Conservation (phyloP, 1,139 yeast species). For the Protomyces pachydermus region DNA sequence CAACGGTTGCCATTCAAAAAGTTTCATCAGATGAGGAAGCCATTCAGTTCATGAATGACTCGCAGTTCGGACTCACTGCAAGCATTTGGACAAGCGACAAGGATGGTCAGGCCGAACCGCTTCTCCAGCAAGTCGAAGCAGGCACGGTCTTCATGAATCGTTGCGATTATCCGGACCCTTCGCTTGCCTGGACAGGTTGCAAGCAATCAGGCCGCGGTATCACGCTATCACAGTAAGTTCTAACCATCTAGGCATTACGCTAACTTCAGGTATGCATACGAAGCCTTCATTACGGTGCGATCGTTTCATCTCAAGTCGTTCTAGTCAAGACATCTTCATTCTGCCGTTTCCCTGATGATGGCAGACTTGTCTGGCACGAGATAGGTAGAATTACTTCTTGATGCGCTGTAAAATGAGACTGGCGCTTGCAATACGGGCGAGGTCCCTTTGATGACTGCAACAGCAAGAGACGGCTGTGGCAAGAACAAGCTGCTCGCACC, state of each 20-base stretch:
- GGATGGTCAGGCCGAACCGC: slow-evolving; percentile 56
- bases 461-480: neutral
- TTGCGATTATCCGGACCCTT: slow-evolving; percentile 72
- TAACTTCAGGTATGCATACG: neutral
- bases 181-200: slow-evolving; percentile 77
- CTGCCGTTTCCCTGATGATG: neutral
- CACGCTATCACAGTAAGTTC: slow-evolving; percentile 33
- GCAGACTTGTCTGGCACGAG: neutral
- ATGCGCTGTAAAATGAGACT: neutral
- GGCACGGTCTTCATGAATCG: slow-evolving; percentile 95
- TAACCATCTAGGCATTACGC: neutral
- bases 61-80: slow-evolving; percentile 85
- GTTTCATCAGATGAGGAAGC: slow-evolving; percentile 67
- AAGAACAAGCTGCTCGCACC: slow-evolving; percentile 4
- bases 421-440: neutral
- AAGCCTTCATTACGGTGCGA: neutral
- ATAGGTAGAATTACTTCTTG: neutral
- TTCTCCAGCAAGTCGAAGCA: slow-evolving; percentile 46
- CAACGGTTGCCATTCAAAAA: slow-evolving; percentile 70
- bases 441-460: neutral
- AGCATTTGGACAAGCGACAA: slow-evolving; percentile 76
- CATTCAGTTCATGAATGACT: slow-evolving; percentile 72
- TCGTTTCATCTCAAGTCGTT: neutral
- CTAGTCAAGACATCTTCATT: neutral
- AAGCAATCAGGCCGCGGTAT: slow-evolving; percentile 78